Evolutionary conservation across 2,329 filamentous ascomycete species (phyloP), one percentile per base, ranked within the genome.

Genomic region (Chalara sp.): DNA sequence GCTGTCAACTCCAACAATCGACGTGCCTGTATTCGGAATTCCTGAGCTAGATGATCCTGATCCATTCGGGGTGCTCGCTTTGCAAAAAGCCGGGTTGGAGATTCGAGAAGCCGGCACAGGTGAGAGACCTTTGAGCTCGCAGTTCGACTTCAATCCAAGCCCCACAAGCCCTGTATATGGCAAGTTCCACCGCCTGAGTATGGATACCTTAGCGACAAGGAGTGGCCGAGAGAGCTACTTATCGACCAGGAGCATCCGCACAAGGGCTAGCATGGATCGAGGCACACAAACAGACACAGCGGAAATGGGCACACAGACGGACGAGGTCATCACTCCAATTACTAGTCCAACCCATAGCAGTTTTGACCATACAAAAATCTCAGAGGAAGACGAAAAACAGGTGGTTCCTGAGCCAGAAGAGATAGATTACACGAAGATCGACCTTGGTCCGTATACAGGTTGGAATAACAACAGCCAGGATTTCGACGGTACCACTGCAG

Each of bases 61-160:
- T 65, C 92, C 92, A 0, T 97, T 88, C 63, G 92, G 92, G 29
- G 87, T 96, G 30, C 79, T 91, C 56, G 91, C 92, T 6, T 72
- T 97, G n/a, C 89, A 96, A 65, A 85, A 89, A 72, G 87, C 90
- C 54, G 92, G 92, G 2, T 73, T 96, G 50, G 88, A 92, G 60
- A 93, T 97, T 58, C 81, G 87, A 48, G 91, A 96, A 70, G 91
- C 91, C n/a, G 90, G 89, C 33, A 86, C 84, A 2, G 80, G 83
- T 46, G 75, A 80, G 49, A 76, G 89, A 50, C 89, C 90, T 2
- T 76, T 80, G 29, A 89, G 85, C 71, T 89, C 85, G 52, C 81
- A 86, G 58, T 95, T 96, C 66, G 88, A 92, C 63, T 93, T 88
- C 68, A 83, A 83, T 58, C 87, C 89, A 3, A 81, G 77, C 48